Percentiles rank a stretch among this genome's conserved stretches.
Conservation (phyloP, 73 alveolate species). For the Urostyla sp. region DNA sequence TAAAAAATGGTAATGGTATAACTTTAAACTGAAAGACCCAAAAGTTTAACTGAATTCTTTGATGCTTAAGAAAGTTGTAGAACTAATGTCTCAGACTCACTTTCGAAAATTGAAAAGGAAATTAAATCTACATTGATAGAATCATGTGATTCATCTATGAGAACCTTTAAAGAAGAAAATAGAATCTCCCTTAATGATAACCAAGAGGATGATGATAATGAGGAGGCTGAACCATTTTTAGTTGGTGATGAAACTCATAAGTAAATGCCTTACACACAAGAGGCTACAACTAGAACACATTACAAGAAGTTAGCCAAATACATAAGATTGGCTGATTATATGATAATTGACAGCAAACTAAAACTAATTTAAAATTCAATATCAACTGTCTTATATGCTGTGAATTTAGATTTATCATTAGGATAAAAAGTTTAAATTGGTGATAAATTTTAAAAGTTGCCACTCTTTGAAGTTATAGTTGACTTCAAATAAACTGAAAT, state of each 20-base stretch:
- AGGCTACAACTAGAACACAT: constrained; percentile 97
- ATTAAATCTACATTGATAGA: constrained; percentile 71
- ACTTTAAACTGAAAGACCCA: constrained; percentile 69
- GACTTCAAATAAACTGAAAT: constrained; percentile 51
- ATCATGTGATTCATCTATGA: constrained; percentile 82
- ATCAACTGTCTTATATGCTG: constrained; percentile 42
- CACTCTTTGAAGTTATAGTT: constrained; percentile 66
- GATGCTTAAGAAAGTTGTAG: constrained; percentile 70
- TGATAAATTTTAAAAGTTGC: constrained; percentile 51
- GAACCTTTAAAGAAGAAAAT: constrained; percentile 82
- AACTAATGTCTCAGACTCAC: constrained; percentile 60
- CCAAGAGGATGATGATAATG: constrained; percentile 70
- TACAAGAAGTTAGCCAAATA: constrained; percentile 92
- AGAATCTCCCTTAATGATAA: constrained; percentile 81
- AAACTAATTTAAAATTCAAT: constrained; percentile 53
- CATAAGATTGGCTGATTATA: constrained; percentile 92
- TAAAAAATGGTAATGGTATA: constrained; percentile 77
- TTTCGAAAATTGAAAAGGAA: constrained; percentile 67
- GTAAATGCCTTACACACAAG: constrained; percentile 96
- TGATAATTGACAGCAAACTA: constrained; percentile 92
- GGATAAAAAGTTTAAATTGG: constrained; percentile 50
- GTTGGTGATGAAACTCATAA: constrained; percentile 92
- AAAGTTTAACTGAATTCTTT: constrained; percentile 72
- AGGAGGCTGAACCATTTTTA: constrained; percentile 83
- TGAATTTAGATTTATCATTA: constrained; percentile 29